A percentile compares a stretch with the other conserved stretches of the same genome.
Evolutionary conservation across 805 yeast genomes (phyloP).

Genomic region (Tetrapisispora nanseiensis): DNA sequence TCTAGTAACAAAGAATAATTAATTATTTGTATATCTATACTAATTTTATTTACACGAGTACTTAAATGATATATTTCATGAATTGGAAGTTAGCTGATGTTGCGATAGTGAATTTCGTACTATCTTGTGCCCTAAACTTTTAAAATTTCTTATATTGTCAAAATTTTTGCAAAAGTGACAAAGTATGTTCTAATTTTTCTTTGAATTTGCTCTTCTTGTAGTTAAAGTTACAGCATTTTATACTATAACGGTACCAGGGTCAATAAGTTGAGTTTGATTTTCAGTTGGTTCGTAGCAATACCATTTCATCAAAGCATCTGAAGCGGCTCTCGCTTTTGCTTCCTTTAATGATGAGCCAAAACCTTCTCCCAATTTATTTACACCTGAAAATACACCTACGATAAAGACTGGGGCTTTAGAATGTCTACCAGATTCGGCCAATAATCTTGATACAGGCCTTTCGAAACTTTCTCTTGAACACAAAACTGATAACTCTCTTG

Average conservation of each 20-base stretch:
- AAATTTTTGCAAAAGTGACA: background rate
- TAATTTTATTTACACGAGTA: constrained; percentile 2
- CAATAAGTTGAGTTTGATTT: constrained; percentile 44
- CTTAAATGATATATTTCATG: background rate
- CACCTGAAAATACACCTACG: constrained; percentile 85
- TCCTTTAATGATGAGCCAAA: constrained; percentile 84
- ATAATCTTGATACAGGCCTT: constrained; percentile 67
- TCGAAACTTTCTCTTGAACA: constrained; percentile 67
- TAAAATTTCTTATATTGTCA: too few relatives aligned
- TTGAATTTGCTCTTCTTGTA: background rate
- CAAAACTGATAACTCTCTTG: constrained; percentile 68
- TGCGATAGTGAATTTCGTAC: too few relatives aligned
- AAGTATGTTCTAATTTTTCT: background rate
- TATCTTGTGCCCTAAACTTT: too few relatives aligned
- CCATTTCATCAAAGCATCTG: constrained; percentile 83
- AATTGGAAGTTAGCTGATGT: background rate
- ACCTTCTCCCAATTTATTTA: constrained; percentile 81
- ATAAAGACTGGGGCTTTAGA: constrained; percentile 77
- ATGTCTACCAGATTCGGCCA: constrained; percentile 89
- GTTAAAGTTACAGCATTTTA: too few relatives aligned
- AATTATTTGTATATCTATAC: background rate
- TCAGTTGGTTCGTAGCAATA: constrained; percentile 80
- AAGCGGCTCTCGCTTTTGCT: constrained; percentile 87
- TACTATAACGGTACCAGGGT: constrained; percentile 38
- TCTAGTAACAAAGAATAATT: background rate